Evolutionary conservation across 2,329 filamentous ascomycete species (phyloP), one percentile per base, ranked within the genome.

Genomic region (Arthrobotrys megalospora): DNA sequence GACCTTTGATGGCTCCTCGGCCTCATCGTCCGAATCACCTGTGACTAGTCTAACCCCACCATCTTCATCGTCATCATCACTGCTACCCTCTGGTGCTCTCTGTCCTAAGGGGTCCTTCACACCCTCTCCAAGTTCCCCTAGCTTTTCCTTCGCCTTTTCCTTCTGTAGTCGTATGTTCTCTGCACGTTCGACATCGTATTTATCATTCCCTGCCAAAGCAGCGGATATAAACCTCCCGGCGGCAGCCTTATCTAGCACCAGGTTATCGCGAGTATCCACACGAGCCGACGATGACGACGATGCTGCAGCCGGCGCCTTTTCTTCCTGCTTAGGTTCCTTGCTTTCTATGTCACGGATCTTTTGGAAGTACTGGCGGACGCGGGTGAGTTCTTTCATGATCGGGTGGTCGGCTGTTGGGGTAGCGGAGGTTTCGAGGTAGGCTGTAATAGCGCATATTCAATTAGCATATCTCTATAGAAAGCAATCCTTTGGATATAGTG

Each of bases 351-450:
- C 86, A 83, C 96, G 93, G 83, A 98, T 95, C 86, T 98, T 99
- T 76, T 89, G 90, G 85, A 97, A 97, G 84, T 98, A 98, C 83
- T 94, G 92, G 84, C 91, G 93, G 67, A 98, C 91, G 71, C 96
- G 90, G 75, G 90, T 91, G 80, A 99, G 88, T 86, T 99, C 96
- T 76, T 88, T 88, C 85, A 93, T 96, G 76, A 99, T 90, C 32
- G 93, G 89, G 83, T 98, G 95, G 65, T 92, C 88, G 84, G 92
- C 93, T n/a, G 92, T 91, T 82, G 97, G 89, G 34, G 91, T 88
- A 72, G 92, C 93, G 81, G 93, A 91, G 7, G 97, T 88, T 79
- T 91, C 90, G 21, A 99, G 87, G 79, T 92, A 91, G 65, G 92
- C 93, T 91, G 69, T 14, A 45, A 8, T 16, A 62, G 41, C 79